Evolutionary conservation across 768 basidiomycete species (phyloP), one percentile per base, ranked within the genome.

Genomic region (Ramaria sp.): DNA sequence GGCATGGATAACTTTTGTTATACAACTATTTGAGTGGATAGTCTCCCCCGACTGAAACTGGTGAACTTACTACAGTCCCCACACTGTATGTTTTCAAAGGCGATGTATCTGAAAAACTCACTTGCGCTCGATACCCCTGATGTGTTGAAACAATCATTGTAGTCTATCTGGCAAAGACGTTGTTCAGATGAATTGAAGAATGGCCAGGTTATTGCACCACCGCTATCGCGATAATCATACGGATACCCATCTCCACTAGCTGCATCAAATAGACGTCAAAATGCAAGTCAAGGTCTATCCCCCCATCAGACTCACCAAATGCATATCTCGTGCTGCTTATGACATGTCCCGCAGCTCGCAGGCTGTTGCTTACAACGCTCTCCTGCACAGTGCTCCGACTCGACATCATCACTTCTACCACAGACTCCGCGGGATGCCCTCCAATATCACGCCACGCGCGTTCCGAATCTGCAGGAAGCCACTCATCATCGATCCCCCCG

Each of bases 231-330:
- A 52, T 45, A 55, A 20, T 62, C 57, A 47, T 65, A 69, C n/a
- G 69, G 65, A 58, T 66, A 71, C 0, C 71, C 70, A 50, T 71
- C 69, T 6, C 55, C 50, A 10, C 67, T 64, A 1, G 65, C 66
- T 69, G 24, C 42, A 43, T 7, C 2, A 43, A 25, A 20, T 9
- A 3, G n/a, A 34, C 32, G 7, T 34, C 42, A 43, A n/a, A n/a
- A n/a, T n/a, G n/a, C n/a, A n/a, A n/a, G 42, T 43, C 24, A 13
- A 5, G 42, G 42, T 43, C 42, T n/a, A 5, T 30, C 30, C 24
- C 1, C 34, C 34, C 30, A 20, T 30, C 24, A 38, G 15, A 45
- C 53, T 55, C 22, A 55, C 53, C 53, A 47, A 55, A 55, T 20
- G 28, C 41, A 34, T 55, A 55, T 25, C 34, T 36, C 9, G 53